Evolutionary conservation across 2,329 filamentous ascomycete species (phyloP).

Genomic region (Xylariomycetidae sp.): DNA sequence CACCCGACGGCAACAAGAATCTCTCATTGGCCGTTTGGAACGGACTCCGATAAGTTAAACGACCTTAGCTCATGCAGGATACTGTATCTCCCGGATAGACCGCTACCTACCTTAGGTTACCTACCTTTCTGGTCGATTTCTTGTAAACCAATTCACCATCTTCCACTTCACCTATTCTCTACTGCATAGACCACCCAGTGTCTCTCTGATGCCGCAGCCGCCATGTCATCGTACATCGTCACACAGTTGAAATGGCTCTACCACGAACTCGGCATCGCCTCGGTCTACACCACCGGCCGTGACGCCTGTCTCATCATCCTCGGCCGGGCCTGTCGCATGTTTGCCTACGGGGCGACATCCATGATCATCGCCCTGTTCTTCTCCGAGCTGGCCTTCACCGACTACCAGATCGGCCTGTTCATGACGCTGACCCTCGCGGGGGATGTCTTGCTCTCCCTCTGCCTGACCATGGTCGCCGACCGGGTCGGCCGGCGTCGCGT

Average conservation of each 20-base stretch:
- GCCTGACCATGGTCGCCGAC: slow-evolving; percentile 56
- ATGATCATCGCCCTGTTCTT: slow-evolving; percentile 59
- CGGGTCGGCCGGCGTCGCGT: slow-evolving; percentile 51
- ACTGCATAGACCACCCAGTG: no score
- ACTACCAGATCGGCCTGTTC: slow-evolving; percentile 57
- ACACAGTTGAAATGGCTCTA: slow-evolving; percentile 32
- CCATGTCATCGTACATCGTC: no score
- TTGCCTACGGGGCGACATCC: slow-evolving; percentile 58
- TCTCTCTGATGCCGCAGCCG: no score
- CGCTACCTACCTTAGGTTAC: no score
- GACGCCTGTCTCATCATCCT: slow-evolving; percentile 53
- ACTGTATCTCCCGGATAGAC: no score
- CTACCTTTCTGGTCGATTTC: no score
- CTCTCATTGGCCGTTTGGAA: no score
- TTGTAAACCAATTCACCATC: no score
- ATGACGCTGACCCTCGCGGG: slow-evolving; percentile 60
- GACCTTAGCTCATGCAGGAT: no score
- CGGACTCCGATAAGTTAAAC: no score
- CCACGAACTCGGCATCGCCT: slow-evolving; percentile 43
- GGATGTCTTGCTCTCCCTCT: slow-evolving; percentile 54
- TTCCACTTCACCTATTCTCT: no score
- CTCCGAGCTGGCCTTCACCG: slow-evolving; percentile 48
- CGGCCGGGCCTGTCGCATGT: slow-evolving; percentile 49
- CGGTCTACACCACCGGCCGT: slow-evolving; percentile 39
- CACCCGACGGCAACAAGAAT: no score